phyloP scores from a whole-genome alignment of 2,329 filamentous ascomycete species.

The Emergomyces orientalis region DNA sequence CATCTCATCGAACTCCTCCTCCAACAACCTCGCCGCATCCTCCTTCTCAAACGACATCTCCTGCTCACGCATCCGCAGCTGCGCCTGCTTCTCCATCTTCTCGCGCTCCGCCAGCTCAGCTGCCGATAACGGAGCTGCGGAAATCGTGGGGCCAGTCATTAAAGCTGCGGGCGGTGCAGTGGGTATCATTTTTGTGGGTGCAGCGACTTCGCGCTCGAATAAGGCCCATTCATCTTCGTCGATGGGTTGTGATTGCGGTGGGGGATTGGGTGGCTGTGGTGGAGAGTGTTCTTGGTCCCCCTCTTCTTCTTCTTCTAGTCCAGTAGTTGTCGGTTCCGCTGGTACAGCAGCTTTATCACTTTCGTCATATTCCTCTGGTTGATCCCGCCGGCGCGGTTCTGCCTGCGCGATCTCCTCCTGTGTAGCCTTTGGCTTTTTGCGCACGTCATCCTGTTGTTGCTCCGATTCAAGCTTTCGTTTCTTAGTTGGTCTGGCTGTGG shows the following conservation, averaged over 20 bases:
- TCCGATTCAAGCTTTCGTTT: slow-evolving; percentile 46
- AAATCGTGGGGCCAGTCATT: slow-evolving; percentile 48
- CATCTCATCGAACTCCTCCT: slow-evolving; percentile 77
- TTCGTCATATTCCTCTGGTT: slow-evolving; percentile 7
- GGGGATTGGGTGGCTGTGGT: background rate
- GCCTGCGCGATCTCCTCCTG: slow-evolving; percentile 25
- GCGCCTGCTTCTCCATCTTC: slow-evolving; percentile 38
- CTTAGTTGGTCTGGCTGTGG: slow-evolving; percentile 33
- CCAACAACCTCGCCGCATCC: slow-evolving; percentile 62
- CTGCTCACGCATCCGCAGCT: slow-evolving; percentile 39
- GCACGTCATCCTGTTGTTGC: slow-evolving; percentile 30
- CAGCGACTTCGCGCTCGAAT: slow-evolving; percentile 72
- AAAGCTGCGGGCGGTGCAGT: slow-evolving; percentile 24
- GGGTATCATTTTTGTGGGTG: slow-evolving; percentile 29
- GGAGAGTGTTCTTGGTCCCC: background rate
- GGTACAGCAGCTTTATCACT: background rate
- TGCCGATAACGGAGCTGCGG: slow-evolving; percentile 57
- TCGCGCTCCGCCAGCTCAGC: slow-evolving; percentile 52
- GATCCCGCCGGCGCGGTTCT: slow-evolving; percentile 14
- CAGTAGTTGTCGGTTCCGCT: slow-evolving; percentile 12
- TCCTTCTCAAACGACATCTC: slow-evolving; percentile 61
- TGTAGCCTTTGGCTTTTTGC: slow-evolving; percentile 37
- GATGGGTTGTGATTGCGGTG: slow-evolving; percentile 29
- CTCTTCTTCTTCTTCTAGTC: slow-evolving; percentile 12
- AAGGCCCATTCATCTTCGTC: slow-evolving; percentile 80